These are phyloP conservation scores for Monosporascus cannonballus DNA, from an alignment of 2,329 filamentous ascomycete species.

Conservation along the genomic window DNA sequence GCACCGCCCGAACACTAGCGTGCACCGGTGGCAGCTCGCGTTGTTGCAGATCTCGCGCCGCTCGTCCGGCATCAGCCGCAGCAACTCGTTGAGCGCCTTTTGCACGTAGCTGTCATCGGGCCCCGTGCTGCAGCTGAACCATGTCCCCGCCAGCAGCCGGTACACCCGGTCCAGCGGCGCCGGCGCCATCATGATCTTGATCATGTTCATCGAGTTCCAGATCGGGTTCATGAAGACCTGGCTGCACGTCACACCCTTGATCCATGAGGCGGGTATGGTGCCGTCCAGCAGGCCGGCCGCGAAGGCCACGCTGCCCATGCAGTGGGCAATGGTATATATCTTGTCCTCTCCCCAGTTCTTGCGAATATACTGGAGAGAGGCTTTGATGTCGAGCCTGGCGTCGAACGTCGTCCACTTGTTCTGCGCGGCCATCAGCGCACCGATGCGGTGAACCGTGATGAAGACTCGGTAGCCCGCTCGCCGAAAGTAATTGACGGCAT, in stretches of 20 bases:
- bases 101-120: constrained; percentile 43
- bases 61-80: constrained; percentile 51
- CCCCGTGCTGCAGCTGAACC: constrained; percentile 48
- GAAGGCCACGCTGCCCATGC: constrained; percentile 57
- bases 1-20: constrained; percentile 55
- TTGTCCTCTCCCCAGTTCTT: constrained; percentile 26
- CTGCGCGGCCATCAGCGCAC: constrained; percentile 42
- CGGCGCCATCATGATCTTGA: constrained; percentile 45
- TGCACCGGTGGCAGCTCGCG: constrained; percentile 54
- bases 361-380: constrained; percentile 48
- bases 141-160: constrained; percentile 39
- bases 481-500: constrained; percentile 58
- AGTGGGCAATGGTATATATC: constrained; percentile 56
- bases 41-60: constrained; percentile 54
- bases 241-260: constrained; percentile 51
- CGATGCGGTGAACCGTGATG: constrained; percentile 52
- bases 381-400: constrained; percentile 51
- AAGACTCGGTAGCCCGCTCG: constrained; percentile 55
- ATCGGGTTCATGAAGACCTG: constrained; percentile 60
- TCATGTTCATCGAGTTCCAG: constrained; percentile 49
- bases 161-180: constrained; percentile 46
- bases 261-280: constrained; percentile 50
- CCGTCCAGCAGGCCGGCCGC: constrained; percentile 55
- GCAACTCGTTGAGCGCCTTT: constrained; percentile 44
- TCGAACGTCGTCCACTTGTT: constrained; percentile 54